Base-by-base conservation (phyloP, 768 basidiomycete species). In the Paxillus involutus region DNA sequence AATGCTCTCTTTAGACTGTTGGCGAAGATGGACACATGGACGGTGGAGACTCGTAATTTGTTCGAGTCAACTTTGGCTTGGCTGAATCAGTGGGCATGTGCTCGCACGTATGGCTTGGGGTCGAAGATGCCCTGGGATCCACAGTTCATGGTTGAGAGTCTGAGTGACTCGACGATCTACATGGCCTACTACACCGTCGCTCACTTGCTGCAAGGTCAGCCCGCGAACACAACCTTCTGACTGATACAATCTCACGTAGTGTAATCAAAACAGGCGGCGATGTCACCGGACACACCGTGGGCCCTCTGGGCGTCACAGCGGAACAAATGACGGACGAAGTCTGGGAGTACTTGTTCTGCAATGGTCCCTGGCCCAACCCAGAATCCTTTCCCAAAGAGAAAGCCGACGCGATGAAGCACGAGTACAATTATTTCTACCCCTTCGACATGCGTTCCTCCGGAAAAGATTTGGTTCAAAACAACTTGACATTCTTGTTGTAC, bases 71-170 rank as follows among this genome's bases (percentile, higher is more conserved):
- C 91, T 7, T 76, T 99, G 66, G 88, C 83, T 47, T 99, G 97
- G 97, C 75, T 99, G 74, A 94, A 94, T 65, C 83, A 99, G 71
- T 99, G 97, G 97, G 97, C 97, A 2, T 99, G 97, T 70, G 96
- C 97, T n/a, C 83, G 97, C 37, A 93, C 91, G 6, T 98, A 95
- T 69, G 97, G 97, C 51, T 78, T 99, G 62, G 97, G 97, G 17
- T 94, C 95, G 3, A 89, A 89, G 64, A 75, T 99, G 54, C 97
- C 97, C 3, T 99, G 96, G 95, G 97, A 98, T 67, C 89, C 88
- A 16, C 85, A 91, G 49, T 98, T 95, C 81, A 79, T 98, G 67
- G 95, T 99, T 43, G 97, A 99, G 72, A 94, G 91, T 59, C 73
- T 98, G 68, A 95, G 91, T 61, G 97, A 99, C 72, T 98, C 96